Percentiles rank a stretch among this genome's conserved stretches.
These are phyloP conservation scores for Aristolochia contorta DNA, from an alignment of 164 flowering plant species.

Conservation along the genomic window DNA sequence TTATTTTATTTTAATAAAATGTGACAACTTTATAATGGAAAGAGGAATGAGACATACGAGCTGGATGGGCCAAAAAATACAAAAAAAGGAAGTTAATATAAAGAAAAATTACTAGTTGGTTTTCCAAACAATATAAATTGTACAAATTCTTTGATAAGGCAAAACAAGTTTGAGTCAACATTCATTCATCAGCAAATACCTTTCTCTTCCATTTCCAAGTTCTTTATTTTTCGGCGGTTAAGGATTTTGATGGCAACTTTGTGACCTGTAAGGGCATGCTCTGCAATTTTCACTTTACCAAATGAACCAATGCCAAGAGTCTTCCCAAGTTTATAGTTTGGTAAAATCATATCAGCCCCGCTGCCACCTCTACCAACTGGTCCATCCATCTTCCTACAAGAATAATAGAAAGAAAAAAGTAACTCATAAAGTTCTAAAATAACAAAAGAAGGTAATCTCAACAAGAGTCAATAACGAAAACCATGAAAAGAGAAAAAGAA, in stretches of 20 bases:
- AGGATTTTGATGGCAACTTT: slow-evolving; percentile 79
- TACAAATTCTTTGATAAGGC: too few relatives aligned
- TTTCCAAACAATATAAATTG: too few relatives aligned
- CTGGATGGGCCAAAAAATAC: too few relatives aligned
- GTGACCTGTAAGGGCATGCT: slow-evolving; percentile 62
- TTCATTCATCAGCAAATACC: slow-evolving; percentile 22
- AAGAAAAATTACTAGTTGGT: too few relatives aligned
- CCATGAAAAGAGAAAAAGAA: too few relatives aligned
- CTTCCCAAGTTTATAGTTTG: slow-evolving; percentile 66
- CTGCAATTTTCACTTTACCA: slow-evolving; percentile 83
- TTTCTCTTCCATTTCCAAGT: slow-evolving; percentile 79
- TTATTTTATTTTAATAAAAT: too few relatives aligned
- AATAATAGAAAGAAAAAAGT: background rate
- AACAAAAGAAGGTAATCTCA: too few relatives aligned
- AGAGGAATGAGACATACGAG: too few relatives aligned
- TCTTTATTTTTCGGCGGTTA: slow-evolving; percentile 61
- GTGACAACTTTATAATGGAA: too few relatives aligned
- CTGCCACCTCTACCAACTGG: slow-evolving; percentile 25
- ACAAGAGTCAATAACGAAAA: too few relatives aligned
- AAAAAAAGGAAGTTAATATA: too few relatives aligned
- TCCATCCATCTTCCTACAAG: slow-evolving; percentile 46
- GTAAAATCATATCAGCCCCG: slow-evolving; percentile 32
- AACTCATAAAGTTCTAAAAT: too few relatives aligned
- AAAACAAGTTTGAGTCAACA: background rate
- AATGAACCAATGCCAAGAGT: slow-evolving; percentile 81